phyloP scores from a whole-genome alignment of 2,329 filamentous ascomycete species.

The Gaeumannomyces sp. region DNA sequence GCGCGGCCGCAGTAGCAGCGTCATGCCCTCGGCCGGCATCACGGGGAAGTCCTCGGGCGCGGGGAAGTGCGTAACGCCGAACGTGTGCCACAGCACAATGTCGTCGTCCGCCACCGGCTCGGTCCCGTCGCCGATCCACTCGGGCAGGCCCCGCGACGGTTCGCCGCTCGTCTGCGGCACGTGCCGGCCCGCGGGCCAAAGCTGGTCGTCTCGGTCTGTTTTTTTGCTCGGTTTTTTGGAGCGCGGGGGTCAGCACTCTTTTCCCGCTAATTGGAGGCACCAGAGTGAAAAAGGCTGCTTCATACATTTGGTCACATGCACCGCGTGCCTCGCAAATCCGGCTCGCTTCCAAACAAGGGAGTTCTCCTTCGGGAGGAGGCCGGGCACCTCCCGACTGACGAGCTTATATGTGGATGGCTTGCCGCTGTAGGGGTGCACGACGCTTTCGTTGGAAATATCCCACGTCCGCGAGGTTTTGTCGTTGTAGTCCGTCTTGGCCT shows the following conservation, averaged over 20 bases:
- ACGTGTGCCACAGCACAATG: slow-evolving; percentile 89
- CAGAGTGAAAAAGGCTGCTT: slow-evolving; percentile 12
- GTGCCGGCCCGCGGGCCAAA: slow-evolving; percentile 81
- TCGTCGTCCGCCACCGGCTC: slow-evolving; percentile 73
- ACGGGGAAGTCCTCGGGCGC: slow-evolving; percentile 86
- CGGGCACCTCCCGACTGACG: slow-evolving; percentile 76
- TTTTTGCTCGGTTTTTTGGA: not conserved
- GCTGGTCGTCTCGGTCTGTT: slow-evolving; percentile 69
- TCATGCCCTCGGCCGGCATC: slow-evolving; percentile 86
- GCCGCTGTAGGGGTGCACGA: slow-evolving; percentile 77
- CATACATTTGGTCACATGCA: slow-evolving; percentile 86
- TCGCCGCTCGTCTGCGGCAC: slow-evolving; percentile 83
- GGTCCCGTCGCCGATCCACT: slow-evolving; percentile 68
- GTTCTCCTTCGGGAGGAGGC: slow-evolving; percentile 71
- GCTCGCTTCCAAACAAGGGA: slow-evolving; percentile 85
- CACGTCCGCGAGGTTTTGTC: slow-evolving; percentile 74
- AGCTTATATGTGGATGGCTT: slow-evolving; percentile 86
- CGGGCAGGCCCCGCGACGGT: slow-evolving; percentile 63
- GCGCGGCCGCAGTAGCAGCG: slow-evolving; percentile 67
- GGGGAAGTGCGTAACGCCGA: slow-evolving; percentile 85
- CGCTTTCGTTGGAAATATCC: slow-evolving; percentile 83
- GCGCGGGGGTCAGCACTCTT: slow-evolving; percentile 4
- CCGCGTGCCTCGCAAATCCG: slow-evolving; percentile 77
- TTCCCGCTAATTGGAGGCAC: too few species aligned
- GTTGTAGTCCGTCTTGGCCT: slow-evolving; percentile 74